These are phyloP conservation scores for Chaetomium olivaceum DNA, from an alignment of 2,329 filamentous ascomycete species.

Conservation along the genomic window DNA sequence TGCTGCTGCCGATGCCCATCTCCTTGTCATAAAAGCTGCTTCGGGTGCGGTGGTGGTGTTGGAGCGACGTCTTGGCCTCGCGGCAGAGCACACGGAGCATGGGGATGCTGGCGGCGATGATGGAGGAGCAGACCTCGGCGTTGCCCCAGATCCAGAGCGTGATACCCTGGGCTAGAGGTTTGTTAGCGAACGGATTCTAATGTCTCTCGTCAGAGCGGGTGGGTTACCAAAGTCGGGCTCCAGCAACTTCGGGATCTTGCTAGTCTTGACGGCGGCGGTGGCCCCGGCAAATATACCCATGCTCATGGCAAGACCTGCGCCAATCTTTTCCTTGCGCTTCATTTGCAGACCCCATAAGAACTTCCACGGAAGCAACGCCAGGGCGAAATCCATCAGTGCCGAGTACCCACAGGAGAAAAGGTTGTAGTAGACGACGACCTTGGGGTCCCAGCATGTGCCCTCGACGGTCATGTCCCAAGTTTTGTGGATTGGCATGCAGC, in stretches of 20 bases:
- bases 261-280: constrained; percentile 25
- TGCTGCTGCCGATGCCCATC: not conserved
- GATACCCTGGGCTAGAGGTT: constrained; percentile 13
- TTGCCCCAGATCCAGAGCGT: constrained; percentile 20
- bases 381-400: constrained; percentile 34
- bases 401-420: constrained; percentile 31
- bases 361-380: constrained; percentile 37
- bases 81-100: constrained; percentile 24
- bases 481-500: constrained; percentile 32
- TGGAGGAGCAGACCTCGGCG: constrained; percentile 16
- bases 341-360: constrained; percentile 38
- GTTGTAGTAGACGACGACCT: constrained; percentile 30
- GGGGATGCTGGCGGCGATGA: constrained; percentile 23
- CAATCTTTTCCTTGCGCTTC: constrained; percentile 36
- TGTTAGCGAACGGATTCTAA: not conserved
- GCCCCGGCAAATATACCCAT: constrained; percentile 34
- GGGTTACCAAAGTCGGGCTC: constrained; percentile 22
- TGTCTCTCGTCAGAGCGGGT: not conserved
- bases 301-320: constrained; percentile 38
- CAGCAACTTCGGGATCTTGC: constrained; percentile 19
- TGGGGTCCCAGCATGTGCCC: constrained; percentile 33
- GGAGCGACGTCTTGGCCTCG: constrained; percentile 17
- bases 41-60: not conserved
- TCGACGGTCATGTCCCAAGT: constrained; percentile 28
- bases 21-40: constrained; percentile 19